These are phyloP conservation scores for Aspergillus ustus DNA, from an alignment of 2,329 filamentous ascomycete species.

Conservation along the genomic window DNA sequence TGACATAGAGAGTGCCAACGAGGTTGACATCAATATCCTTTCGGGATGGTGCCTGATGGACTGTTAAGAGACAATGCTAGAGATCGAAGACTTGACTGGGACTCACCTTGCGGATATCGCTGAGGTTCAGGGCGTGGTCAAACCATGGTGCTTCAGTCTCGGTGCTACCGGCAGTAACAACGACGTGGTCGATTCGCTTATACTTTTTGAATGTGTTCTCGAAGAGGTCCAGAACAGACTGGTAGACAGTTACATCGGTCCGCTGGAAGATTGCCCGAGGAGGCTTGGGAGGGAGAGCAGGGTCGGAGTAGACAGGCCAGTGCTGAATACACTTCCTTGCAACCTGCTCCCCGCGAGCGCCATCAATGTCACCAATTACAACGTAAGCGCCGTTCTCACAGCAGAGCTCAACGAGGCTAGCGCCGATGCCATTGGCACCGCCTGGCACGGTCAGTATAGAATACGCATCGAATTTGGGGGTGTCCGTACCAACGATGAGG, in stretches of 20 bases:
- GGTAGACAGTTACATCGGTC: conserved; percentile 53
- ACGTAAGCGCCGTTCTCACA: conserved; percentile 47
- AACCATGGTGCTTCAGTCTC: conserved; percentile 52
- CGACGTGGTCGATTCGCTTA: conserved; percentile 54
- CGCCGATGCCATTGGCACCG: conserved; percentile 52
- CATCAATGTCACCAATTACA: conserved; percentile 51
- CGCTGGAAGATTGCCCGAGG: conserved; percentile 43
- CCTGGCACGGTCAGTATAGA: conserved; percentile 29
- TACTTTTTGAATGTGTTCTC: conserved; percentile 51
- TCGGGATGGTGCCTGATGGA: conserved; percentile 33
- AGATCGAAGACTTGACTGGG: neutral
- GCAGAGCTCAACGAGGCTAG: conserved; percentile 46
- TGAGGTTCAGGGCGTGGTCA: conserved; percentile 49
- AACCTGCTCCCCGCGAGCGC: conserved; percentile 38
- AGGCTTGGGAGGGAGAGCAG: conserved; percentile 24
- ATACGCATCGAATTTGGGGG: neutral
- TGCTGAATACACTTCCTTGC: conserved; percentile 22
- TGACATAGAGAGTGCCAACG: conserved; percentile 52
- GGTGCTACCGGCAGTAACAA: conserved; percentile 53
- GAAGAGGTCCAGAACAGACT: conserved; percentile 54
- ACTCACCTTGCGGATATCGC: conserved; percentile 47
- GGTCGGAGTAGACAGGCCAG: conserved; percentile 22
- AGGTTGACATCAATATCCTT: conserved; percentile 55
- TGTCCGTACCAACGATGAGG: conserved; percentile 24
- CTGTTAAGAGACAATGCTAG: neutral